A percentile compares a stretch with the other conserved stretches of the same genome.
Conservation (phyloP, 2,329 filamentous ascomycete species). For the Ascochyta koolunga region DNA sequence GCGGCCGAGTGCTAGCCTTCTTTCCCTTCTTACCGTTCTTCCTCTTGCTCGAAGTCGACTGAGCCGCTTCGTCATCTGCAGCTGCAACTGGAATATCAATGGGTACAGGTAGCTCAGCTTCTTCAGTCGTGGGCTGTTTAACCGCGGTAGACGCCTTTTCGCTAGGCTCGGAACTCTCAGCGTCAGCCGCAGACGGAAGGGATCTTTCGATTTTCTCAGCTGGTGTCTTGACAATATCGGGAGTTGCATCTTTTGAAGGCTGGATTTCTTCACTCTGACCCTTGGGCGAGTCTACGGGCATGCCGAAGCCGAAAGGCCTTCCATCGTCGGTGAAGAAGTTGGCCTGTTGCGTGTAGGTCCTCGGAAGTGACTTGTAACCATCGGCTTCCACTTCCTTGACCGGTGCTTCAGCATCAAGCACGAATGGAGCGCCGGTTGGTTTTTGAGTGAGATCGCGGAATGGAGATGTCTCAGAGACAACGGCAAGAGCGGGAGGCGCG, state of each 20-base stretch:
- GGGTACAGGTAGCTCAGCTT: background rate
- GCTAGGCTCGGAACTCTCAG: background rate
- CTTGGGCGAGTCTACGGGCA: background rate
- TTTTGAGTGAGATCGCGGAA: background rate
- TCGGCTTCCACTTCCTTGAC: background rate
- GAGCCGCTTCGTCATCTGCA: background rate
- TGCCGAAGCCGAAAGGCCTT: conserved; percentile 5
- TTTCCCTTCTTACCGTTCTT: conserved; percentile 32
- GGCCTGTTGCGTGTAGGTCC: conserved; percentile 15
- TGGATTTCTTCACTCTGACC: background rate
- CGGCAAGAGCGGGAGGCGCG: background rate
- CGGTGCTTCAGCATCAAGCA: background rate
- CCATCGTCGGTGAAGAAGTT: conserved; percentile 17
- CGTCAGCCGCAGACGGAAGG: background rate
- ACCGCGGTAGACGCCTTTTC: background rate
- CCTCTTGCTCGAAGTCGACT: background rate
- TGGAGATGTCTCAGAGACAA: background rate
- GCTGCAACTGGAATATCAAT: background rate
- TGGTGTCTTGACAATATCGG: background rate
- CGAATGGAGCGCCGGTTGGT: background rate
- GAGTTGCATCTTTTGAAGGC: too few species aligned
- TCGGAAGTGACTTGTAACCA: background rate
- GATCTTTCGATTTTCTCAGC: background rate
- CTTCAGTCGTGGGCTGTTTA: background rate
- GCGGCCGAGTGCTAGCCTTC: conserved; percentile 20